Percentiles rank a stretch among this genome's conserved stretches.
Conservation (phyloP, 106 monocot genomes). For the Dioscorea dumetorum region DNA sequence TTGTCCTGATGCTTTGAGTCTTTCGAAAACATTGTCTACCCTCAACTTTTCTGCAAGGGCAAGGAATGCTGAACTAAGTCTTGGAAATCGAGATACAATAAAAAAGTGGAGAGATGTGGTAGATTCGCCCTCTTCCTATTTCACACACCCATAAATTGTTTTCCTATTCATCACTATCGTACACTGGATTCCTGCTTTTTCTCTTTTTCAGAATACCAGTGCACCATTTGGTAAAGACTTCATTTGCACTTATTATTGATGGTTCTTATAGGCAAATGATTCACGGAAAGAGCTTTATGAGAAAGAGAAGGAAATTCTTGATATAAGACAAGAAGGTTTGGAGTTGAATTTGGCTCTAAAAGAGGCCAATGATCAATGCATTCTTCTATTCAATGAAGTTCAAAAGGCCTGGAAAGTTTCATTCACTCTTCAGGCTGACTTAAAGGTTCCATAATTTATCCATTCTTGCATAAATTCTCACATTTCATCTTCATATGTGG, state of each 20-base stretch:
- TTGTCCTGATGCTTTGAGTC: constrained; percentile 65
- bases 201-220: background rate
- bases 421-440: constrained; percentile 83
- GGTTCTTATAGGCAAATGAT: constrained; percentile 70
- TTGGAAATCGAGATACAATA: constrained; percentile 92
- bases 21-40: constrained; percentile 55
- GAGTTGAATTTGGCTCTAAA: constrained; percentile 60
- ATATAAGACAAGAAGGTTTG: constrained; percentile 55
- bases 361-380: constrained; percentile 90
- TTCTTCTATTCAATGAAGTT: constrained; percentile 91
- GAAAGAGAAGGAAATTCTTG: constrained; percentile 78
- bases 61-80: constrained; percentile 78
- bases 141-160: background rate
- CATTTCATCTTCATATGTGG: background rate
- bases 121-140: constrained; percentile 2
- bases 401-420: constrained; percentile 99
- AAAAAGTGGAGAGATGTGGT: constrained; percentile 98
- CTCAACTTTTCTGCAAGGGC: constrained; percentile 86
- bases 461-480: constrained; percentile 5
- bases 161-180: background rate
- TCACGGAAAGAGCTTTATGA: constrained; percentile 79
- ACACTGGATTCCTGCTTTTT: background rate
- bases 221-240: too few species aligned
- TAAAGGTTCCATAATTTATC: constrained; percentile 51
- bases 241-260: constrained; percentile 4